These are phyloP conservation scores for Tolypocladium guangdongense DNA, from an alignment of 2,329 filamentous ascomycete genomes.

Conservation along the genomic window DNA sequence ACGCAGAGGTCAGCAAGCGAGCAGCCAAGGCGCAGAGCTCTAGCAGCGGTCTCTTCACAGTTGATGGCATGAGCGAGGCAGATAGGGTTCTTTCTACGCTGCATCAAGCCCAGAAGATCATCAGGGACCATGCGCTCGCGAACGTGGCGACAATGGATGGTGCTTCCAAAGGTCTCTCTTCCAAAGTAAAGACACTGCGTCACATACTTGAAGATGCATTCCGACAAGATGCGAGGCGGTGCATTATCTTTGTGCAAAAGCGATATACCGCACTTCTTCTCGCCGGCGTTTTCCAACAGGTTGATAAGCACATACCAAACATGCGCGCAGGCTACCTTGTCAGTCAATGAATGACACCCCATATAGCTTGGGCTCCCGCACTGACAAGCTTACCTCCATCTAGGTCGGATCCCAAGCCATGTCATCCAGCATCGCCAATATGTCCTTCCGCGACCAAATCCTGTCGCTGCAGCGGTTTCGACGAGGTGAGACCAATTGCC, in stretches of 20 bases:
- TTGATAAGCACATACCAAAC: constrained; percentile 42
- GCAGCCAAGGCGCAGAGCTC: constrained; percentile 35
- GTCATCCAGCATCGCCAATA: constrained; percentile 42
- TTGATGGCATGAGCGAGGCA: constrained; percentile 7
- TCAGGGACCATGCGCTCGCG: constrained; percentile 32
- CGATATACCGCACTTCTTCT: constrained; percentile 69
- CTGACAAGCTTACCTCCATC: neutral
- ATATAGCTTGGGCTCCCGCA: neutral
- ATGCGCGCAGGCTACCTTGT: constrained; percentile 55
- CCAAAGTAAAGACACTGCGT: constrained; percentile 59
- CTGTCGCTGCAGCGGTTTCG: constrained; percentile 57
- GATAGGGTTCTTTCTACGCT: constrained; percentile 46
- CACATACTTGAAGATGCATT: constrained; percentile 54
- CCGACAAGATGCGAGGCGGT: constrained; percentile 37
- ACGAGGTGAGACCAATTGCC: constrained; percentile 46
- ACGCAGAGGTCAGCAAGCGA: constrained; percentile 50
- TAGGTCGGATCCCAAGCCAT: constrained; percentile 18
- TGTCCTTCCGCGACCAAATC: constrained; percentile 65
- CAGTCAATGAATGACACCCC: constrained; percentile 9
- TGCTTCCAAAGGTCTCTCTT: constrained; percentile 41
- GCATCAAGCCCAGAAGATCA: constrained; percentile 42
- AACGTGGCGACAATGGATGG: neutral
- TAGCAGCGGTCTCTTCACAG: constrained; percentile 22
- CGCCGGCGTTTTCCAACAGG: constrained; percentile 51
- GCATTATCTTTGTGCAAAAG: constrained; percentile 80